Evolutionary conservation across 176 grass and related monocot genomes (phyloP), one percentile per base, ranked within the genome.

Genomic region (Oryza longistaminata): DNA sequence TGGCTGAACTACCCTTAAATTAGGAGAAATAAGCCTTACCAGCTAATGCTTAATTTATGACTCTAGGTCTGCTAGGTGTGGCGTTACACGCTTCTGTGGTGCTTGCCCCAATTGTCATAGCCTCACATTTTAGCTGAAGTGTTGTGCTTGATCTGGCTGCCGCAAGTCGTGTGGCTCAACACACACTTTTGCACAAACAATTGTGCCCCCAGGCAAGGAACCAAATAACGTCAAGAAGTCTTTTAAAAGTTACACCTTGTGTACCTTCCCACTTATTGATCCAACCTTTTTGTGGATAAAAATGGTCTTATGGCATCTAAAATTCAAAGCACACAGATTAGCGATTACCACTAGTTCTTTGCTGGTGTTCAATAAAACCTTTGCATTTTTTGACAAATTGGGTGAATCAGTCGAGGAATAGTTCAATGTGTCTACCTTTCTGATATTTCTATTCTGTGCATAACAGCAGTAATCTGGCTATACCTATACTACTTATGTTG

Each of bases 21-120:
- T 48, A 78, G 43, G 33, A 35, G 85, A 80, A 26, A 71, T 85
- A 40, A 42, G 25, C 62, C 64, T 49, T 79, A 66, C n/a, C 74
- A 7, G 2, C 17, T 6, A 77, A 27, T 35, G 11, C 61, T 21
- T 71, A 24, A 52, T 72, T 79, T 12, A 11, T 29, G 0, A 31
- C 19, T 9, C 26, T 21, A 33, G 13, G 21, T 77, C 50, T 26
- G 15, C 26, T 21, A 44, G 13, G 21, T 77, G 65, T 26, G n/a
- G 13, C 14, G 22, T 43, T 14, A 1, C 24, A 45, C 25, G 69
- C 24, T 75, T 17, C 3, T 2, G 9, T 3, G 67, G 62, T 14
- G 25, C 21, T 24, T 72, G 53, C 14, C 9, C 40, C 68, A 26
- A 34, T 49, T 13, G 67, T 70, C 37, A 25, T 79, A 79, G 29